These are phyloP conservation scores for Alectoria sarmentosa DNA, from an alignment of 495 filamentous ascomycete species.

Conservation along the genomic window DNA sequence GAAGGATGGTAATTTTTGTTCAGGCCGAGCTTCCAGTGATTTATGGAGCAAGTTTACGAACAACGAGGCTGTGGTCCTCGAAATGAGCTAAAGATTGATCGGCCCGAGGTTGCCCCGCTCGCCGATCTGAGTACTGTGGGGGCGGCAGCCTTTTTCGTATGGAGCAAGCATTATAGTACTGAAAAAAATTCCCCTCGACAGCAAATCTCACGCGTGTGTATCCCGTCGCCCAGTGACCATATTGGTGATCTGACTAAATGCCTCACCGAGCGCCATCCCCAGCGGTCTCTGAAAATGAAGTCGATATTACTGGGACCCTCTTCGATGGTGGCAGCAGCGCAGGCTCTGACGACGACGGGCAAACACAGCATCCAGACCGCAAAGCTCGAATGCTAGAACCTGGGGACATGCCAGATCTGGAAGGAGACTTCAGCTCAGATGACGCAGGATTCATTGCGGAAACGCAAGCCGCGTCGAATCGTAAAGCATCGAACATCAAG, in stretches of 20 bases:
- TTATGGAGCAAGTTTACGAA: too few relatives aligned
- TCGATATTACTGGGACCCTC: conserved; percentile 80
- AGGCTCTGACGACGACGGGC: conserved; percentile 33
- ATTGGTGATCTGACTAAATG: too few relatives aligned
- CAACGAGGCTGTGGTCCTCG: too few relatives aligned
- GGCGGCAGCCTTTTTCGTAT: too few relatives aligned
- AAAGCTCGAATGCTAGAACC: conserved; percentile 26
- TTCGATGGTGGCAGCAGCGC: conserved; percentile 54
- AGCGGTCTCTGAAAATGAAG: conserved; percentile 77
- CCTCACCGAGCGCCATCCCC: conserved; percentile 67
- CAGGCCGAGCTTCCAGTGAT: too few relatives aligned
- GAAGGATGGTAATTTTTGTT: too few relatives aligned
- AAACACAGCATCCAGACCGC: conserved; percentile 31
- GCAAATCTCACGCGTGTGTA: not conserved
- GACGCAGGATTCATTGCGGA: conserved; percentile 88
- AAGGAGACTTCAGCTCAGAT: conserved; percentile 53
- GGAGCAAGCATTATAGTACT: too few relatives aligned
- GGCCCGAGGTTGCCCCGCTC: not conserved
- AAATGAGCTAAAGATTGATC: not conserved
- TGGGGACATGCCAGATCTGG: conserved; percentile 38
- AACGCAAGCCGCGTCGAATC: conserved; percentile 73
- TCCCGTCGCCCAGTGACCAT: too few relatives aligned
- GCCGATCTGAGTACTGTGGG: not conserved
- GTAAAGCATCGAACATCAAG: conserved; percentile 75
- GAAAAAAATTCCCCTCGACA: not conserved